Base-by-base conservation (phyloP, 2,329 filamentous ascomycete species). In the Trichoderma afroharzianum region DNA sequence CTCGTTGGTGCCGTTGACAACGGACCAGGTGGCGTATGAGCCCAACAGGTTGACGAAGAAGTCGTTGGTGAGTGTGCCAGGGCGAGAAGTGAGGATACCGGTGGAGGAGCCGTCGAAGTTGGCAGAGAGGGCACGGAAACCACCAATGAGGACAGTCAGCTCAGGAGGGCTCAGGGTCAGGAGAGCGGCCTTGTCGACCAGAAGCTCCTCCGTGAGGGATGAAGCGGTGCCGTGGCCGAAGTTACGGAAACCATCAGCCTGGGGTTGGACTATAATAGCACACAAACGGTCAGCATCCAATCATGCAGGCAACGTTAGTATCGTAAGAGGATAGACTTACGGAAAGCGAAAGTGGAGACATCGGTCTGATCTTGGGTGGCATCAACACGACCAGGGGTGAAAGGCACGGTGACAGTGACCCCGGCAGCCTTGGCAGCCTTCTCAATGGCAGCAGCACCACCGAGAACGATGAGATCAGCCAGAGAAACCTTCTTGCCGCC, bases 31-130 rank as follows among this genome's bases (percentile, higher is more conserved):
- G 12, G 87, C 91, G 80, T 81, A 83, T 76, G 86, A 88, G 77
- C 93, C 91, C 24, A 94, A 87, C 3, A 94, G 84, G 83, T 94
- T 93, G 81, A 92, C 87, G 78, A 94, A 94, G 86, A 93, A 94
- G 82, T 94, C 92, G 81, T 92, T 93, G 78, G 89, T 92, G 76
- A 94, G 85, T 76, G 88, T 81, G 61, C 92, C 92, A 1, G 91
- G 90, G 14, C 84, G 85, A 75, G 86, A 84, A 70, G 92, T 94
- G 77, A 94, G 85, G 68, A 94, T 86, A 72, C 92, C 92, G 71
- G 87, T 80, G 24, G 83, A 79, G 0, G 91, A 92, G 58, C 90
- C 89, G 75, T 94, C 91, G 74, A 85, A 93, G 85, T 94, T 94
- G 80, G 88, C 83, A 78, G 88, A 87, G 68, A 94, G 84, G 1